Conservation (phyloP, 2,329 filamentous ascomycete genomes). For the Pseudogymnoascus sp. region DNA sequence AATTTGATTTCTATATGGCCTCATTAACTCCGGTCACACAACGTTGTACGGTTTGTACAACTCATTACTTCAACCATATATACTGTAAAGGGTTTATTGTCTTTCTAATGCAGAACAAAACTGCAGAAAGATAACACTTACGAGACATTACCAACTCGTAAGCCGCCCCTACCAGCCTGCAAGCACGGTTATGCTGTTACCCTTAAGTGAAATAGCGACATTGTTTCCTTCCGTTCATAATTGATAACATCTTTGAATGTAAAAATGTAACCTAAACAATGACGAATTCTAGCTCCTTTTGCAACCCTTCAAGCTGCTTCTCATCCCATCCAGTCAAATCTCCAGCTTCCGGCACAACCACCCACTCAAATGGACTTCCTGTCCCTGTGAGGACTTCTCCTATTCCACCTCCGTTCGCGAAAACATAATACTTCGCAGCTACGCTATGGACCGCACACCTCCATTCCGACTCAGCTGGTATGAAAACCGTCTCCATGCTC, state of each 20-base stretch:
- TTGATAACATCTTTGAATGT: neutral
- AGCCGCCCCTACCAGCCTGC: neutral
- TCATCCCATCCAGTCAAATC: neutral
- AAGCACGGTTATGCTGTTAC: neutral
- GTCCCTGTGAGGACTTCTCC: slow-evolving; percentile 19
- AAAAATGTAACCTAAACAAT: neutral
- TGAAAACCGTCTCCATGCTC: slow-evolving; percentile 22
- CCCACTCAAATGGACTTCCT: slow-evolving; percentile 16
- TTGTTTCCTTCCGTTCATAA: neutral
- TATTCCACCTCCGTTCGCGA: slow-evolving; percentile 25
- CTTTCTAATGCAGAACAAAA: neutral
- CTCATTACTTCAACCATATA: neutral
- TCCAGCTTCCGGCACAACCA: slow-evolving; percentile 16
- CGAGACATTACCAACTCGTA: neutral
- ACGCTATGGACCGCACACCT: slow-evolving; percentile 16
- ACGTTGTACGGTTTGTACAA: neutral
- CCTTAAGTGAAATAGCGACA: neutral
- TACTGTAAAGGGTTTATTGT: neutral
- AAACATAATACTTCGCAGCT: slow-evolving; percentile 23
- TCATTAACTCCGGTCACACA: neutral
- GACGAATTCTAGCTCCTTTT: neutral
- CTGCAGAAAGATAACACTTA: neutral
- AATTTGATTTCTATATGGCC: neutral
- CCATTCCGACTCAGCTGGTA: slow-evolving; percentile 21
- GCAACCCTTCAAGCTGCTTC: neutral